Conservation (phyloP, 2,329 filamentous ascomycete species). For the Cadophora gregata region DNA sequence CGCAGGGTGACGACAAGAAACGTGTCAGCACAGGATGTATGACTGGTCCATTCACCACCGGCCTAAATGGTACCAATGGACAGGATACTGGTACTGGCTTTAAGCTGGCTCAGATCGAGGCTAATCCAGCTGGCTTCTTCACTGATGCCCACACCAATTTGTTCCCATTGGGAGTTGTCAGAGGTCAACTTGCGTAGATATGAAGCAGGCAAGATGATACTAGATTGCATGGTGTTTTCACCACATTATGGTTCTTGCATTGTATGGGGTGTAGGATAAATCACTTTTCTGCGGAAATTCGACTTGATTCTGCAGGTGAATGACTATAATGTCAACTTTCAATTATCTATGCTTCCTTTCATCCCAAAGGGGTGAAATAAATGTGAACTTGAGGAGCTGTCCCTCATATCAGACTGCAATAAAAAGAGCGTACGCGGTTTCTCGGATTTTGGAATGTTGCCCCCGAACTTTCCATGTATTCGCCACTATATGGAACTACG, state of each 20-base stretch:
- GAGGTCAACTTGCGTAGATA: conserved; percentile 50
- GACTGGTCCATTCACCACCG: conserved; percentile 52
- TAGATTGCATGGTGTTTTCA: no score
- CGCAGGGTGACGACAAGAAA: conserved; percentile 45
- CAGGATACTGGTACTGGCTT: conserved; percentile 54
- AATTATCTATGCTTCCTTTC: not conserved
- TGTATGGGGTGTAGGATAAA: not conserved
- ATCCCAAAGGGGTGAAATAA: not conserved
- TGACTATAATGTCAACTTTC: not conserved
- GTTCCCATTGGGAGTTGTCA: conserved; percentile 53
- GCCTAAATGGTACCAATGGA: conserved; percentile 47
- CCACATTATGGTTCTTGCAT: not conserved
- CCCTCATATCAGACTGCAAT: no score
- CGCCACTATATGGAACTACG: no score
- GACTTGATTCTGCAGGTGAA: not conserved
- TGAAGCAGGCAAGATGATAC: not conserved
- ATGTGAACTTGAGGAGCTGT: not conserved
- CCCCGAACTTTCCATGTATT: no score
- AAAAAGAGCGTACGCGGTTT: no score
- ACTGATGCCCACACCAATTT: conserved; percentile 53
- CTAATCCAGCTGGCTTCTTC: conserved; percentile 55
- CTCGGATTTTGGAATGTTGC: no score
- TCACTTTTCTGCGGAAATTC: not conserved
- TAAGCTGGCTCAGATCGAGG: conserved; percentile 53
- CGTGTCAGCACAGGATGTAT: conserved; percentile 42